Evolutionary conservation across 2,329 filamentous ascomycete genomes (phyloP).

Genomic region (Aspergillus chevalieri): DNA sequence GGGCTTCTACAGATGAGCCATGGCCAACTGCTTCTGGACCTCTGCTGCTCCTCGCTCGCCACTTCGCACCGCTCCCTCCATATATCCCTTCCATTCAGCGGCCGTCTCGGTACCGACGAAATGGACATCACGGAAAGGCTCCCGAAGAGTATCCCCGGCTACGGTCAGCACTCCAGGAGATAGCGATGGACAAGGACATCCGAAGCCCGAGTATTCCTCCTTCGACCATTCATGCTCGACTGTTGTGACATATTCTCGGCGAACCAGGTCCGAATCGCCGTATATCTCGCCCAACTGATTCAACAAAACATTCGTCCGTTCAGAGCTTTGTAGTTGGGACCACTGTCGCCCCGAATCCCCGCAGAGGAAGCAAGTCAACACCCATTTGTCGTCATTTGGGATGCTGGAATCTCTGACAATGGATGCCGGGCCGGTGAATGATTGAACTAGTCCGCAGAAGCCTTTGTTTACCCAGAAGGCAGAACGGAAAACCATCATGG

Average conservation of each 20-base stretch:
- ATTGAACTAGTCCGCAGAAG: slow-evolving; percentile 43
- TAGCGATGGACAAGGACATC: slow-evolving; percentile 36
- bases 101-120: slow-evolving; percentile 53
- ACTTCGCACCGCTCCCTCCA: slow-evolving; percentile 51
- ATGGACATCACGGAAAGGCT: slow-evolving; percentile 39
- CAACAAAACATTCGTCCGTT: slow-evolving; percentile 6
- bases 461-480: slow-evolving; percentile 44
- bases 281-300: slow-evolving; percentile 12
- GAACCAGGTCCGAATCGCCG: neutral
- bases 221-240: slow-evolving; percentile 33
- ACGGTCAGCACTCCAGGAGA: slow-evolving; percentile 35
- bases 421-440: slow-evolving; percentile 41
- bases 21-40: slow-evolving; percentile 25
- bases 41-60: slow-evolving; percentile 47
- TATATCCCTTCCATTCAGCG: slow-evolving; percentile 51
- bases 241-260: slow-evolving; percentile 27
- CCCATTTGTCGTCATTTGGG: slow-evolving; percentile 15
- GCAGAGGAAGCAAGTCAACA: slow-evolving; percentile 38
- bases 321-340: slow-evolving; percentile 10
- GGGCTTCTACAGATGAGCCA: neutral
- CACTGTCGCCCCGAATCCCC: slow-evolving; percentile 32
- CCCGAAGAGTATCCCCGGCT: slow-evolving; percentile 28
- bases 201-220: slow-evolving; percentile 34
- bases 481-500: slow-evolving; percentile 38
- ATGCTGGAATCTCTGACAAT: slow-evolving; percentile 43